phyloP scores from a whole-genome alignment of 441 rosid genomes.

The Bruguiera hainesii region DNA sequence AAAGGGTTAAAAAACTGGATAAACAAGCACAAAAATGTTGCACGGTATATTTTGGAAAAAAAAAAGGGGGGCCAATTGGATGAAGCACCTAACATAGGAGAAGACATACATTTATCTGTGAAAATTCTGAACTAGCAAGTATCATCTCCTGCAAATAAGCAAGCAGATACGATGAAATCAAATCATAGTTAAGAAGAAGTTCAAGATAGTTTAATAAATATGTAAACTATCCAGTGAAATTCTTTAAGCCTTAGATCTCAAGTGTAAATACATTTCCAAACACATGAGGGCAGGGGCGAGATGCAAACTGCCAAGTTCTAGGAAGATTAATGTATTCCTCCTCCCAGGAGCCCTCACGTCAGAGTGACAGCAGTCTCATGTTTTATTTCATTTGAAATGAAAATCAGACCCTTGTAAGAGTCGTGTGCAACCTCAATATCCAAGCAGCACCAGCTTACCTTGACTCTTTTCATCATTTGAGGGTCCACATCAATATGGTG shows the following conservation, averaged over 20 bases:
- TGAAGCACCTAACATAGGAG: conserved; percentile 7
- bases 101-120: conserved; percentile 40
- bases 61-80: not conserved
- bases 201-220: not conserved
- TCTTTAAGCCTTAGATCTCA: too few relatives aligned
- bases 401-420: not conserved
- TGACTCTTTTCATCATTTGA: conserved; percentile 66
- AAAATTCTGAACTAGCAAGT: conserved; percentile 54
- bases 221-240: too few relatives aligned
- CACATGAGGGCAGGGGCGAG: too few relatives aligned
- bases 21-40: conserved; percentile 4
- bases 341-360: not conserved
- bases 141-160: conserved; percentile 61
- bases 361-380: not conserved
- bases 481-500: conserved; percentile 79
- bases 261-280: too few relatives aligned
- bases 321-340: not conserved
- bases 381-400: not conserved
- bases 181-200: not conserved
- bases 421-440: not conserved
- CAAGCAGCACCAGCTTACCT: conserved; percentile 40
- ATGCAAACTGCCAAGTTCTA: not conserved
- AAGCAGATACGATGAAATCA: not conserved
- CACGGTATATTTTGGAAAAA: not conserved
- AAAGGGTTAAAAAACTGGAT: not conserved